Base-by-base conservation (phyloP, 805 yeast genomes). In the Saccharomyces jurei region DNA sequence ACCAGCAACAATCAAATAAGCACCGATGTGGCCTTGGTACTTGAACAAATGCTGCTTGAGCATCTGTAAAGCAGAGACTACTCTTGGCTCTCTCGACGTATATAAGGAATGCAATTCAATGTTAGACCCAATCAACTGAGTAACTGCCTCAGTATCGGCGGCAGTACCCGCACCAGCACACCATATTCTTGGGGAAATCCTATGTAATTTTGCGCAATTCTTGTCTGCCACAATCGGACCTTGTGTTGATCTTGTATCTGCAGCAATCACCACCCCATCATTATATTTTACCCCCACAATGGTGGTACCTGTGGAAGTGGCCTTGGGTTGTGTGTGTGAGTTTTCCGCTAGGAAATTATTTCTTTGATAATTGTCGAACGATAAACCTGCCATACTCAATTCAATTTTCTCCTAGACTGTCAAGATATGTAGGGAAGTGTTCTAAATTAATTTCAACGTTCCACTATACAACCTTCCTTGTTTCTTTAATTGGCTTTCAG, bases 111-210 rank as follows among this genome's bases (percentile, higher is more conserved):
- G 99, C 58, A 94, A 77, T 73, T 94, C 99, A 60, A 94, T 76
- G 70, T 92, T 91, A 41, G 96, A 88, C 41, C 89, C 82, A 62
- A 90, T 90, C 67, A 94, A 78, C 71, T 90, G 96, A 4, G 99
- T 94, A 8, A 94, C 98, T 83, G 90, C 89, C 71, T 94, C 98
- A 11, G 97, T 94, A 70, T 94, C 99, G 6, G 99, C 98, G 30
- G 99, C 99, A n/a, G 99, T 94, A 71, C 99, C 99, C 2, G 99
- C 99, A 66, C 99, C 99, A 52, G 99, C 99, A 83, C 99, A 92
- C 97, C 97, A 92, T 69, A 91, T 90, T 66, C 80, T 81, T 9
- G 97, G 96, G 6, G 96, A 81, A 60, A 91, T 78, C 62, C 95
- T 76, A 74, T 92, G 97, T 60, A 94, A 78, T 73, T 92, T 92